Evolutionary conservation across 352 stramenopile genomes (phyloP), one percentile per base, ranked within the genome.

Genomic region (Phytophthora pluvialis): DNA sequence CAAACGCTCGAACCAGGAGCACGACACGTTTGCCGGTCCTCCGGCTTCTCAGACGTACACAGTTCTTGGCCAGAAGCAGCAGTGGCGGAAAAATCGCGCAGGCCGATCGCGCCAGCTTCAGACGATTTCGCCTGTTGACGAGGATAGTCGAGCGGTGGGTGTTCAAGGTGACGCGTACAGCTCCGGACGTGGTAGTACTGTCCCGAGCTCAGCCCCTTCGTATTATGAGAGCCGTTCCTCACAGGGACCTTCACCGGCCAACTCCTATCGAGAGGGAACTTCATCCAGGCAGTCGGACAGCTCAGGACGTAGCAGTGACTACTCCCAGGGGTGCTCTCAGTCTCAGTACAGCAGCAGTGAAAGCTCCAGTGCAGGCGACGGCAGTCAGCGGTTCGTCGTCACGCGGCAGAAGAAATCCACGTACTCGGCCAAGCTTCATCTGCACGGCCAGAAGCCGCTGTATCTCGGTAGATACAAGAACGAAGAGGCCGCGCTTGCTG

Each of bases 401-500:
- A 88, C 81, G 8, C 67, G 64, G 15, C 80, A 92, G 58, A 83
- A 69, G 66, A 86, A 89, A 15, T 77, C 70, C 44, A 87, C 77
- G 35, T 90, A 80, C 58, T 73, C 75, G 3, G 83, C 83, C 40
- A 83, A 84, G 32, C 63, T 92, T 28, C 73, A 88, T 49, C 50
- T 91, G 18, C 64, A 70, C 7, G 81, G 80, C 0, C 81, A 89
- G 40, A 92, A 90, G 10, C 81, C 80, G 29, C 70, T 92, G 9
- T 91, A 92, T 36, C 49, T 92, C 5, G 83, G 83, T 3, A 70
- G 83, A 29, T 92, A 87, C 68, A 81, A 80, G 53, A 90, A 67
- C 32, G 78, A 90, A 72, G 78, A 75, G 5, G 80, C 83, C 3
- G 83, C 83, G 8, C 67, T 81, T 29, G 76, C 75, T 18, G 83